Evolutionary conservation across 2,329 filamentous ascomycete genomes (phyloP).

Genomic region (Graphiopsis chlorocephala): DNA sequence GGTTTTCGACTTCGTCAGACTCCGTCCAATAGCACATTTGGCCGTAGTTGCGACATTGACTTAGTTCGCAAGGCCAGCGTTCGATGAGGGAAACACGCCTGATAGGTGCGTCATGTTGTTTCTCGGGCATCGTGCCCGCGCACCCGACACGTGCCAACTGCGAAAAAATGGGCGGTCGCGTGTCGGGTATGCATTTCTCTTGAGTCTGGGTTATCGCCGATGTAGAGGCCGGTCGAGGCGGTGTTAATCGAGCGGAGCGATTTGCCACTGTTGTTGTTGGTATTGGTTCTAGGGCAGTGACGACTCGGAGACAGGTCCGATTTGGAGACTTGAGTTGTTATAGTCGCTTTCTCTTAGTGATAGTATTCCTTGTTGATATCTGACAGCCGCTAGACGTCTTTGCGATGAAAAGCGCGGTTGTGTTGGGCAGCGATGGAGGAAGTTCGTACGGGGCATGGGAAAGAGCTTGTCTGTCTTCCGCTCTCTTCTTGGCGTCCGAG

Average conservation of each 20-base stretch:
- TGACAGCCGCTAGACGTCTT: neutral
- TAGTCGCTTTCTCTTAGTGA: neutral
- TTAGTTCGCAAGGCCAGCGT: constrained; percentile 5
- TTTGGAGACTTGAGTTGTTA: neutral
- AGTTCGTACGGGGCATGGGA: neutral
- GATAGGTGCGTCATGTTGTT: neutral
- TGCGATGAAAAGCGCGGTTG: neutral
- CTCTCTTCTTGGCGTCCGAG: neutral
- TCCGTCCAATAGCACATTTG: constrained; percentile 9
- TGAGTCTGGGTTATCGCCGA: neutral
- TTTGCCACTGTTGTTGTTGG: neutral
- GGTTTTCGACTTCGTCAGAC: neutral
- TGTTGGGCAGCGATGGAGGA: neutral
- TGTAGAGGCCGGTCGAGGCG: neutral
- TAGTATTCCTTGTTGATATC: neutral
- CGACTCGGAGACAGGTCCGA: neutral
- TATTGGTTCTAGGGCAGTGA: neutral
- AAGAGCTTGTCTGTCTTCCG: neutral
- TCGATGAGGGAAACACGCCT: neutral
- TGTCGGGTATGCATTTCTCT: neutral
- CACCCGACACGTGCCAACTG: neutral
- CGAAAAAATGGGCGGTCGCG: neutral
- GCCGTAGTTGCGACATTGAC: neutral
- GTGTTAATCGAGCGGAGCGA: neutral
- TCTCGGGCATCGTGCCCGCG: neutral